These are phyloP conservation scores for Apostasia shenzhenica DNA, from an alignment of 106 monocot genomes.

Conservation along the genomic window DNA sequence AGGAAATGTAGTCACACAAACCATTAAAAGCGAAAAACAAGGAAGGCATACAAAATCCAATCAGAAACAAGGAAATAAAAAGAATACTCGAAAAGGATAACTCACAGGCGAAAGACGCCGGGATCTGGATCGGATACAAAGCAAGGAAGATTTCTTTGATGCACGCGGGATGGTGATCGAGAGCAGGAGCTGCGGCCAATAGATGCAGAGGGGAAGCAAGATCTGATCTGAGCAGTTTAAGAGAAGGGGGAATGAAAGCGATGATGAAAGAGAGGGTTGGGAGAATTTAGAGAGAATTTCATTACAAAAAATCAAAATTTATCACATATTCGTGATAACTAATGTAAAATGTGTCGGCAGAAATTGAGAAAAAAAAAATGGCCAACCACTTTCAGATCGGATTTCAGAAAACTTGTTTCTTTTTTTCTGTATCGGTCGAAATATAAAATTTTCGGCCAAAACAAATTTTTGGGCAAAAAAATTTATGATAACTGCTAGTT, in stretches of 20 bases:
- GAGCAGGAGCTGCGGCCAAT: not conserved
- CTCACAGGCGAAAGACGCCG: not conserved
- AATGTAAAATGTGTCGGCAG: too few species aligned
- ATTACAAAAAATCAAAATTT: too few species aligned
- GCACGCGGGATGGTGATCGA: not conserved
- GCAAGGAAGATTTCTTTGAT: not conserved
- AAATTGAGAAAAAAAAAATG: too few species aligned
- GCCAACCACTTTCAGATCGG: too few species aligned
- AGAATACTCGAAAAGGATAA: not conserved
- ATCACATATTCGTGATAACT: too few species aligned
- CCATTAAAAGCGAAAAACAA: not conserved
- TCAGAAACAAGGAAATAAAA: not conserved
- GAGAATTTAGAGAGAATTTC: too few species aligned
- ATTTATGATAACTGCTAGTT: too few species aligned
- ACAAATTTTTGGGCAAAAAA: too few species aligned
- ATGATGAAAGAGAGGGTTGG: too few species aligned
- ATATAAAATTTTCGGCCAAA: too few species aligned
- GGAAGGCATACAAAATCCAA: not conserved
- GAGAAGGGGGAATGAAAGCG: not conserved
- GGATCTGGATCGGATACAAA: constrained; percentile 5
- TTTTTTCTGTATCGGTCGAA: too few species aligned
- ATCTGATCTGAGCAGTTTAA: not conserved
- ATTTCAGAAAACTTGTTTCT: too few species aligned
- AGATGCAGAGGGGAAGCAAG: not conserved
- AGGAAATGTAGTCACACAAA: not conserved